Conservation (phyloP, 2,329 filamentous ascomycete genomes). For the Penicillium sp. region DNA sequence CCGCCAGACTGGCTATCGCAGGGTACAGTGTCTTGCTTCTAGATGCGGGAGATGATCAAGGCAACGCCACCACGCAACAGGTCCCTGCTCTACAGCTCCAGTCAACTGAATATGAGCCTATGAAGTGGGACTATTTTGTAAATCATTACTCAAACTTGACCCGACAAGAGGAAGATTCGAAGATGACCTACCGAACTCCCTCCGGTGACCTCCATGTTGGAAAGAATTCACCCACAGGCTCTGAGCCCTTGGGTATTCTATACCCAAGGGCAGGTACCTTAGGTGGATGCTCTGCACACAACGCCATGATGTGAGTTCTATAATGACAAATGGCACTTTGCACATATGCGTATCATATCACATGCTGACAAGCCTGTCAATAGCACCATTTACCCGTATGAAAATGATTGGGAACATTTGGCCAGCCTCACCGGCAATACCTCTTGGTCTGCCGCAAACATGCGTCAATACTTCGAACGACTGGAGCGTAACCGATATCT, state of each 20-base stretch:
- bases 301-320: constrained; percentile 59
- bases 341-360: no score
- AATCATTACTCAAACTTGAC: constrained; percentile 63
- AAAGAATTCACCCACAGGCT: constrained; percentile 56
- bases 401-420: constrained; percentile 64
- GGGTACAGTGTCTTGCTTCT: constrained; percentile 67
- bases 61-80: constrained; percentile 57
- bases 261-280: constrained; percentile 64
- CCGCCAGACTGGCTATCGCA: constrained; percentile 64
- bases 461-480: constrained; percentile 61
- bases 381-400: constrained; percentile 60
- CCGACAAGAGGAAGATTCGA: constrained; percentile 62
- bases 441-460: constrained; percentile 62
- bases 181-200: constrained; percentile 62
- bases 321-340: constrained; percentile 21
- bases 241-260: constrained; percentile 58
- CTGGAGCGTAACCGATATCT: constrained; percentile 62
- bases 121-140: constrained; percentile 70
- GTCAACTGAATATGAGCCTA: constrained; percentile 61
- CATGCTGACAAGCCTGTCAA: background rate
- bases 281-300: constrained; percentile 66
- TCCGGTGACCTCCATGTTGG: constrained; percentile 63
- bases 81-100: constrained; percentile 62
- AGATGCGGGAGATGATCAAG: constrained; percentile 66
- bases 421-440: constrained; percentile 63